A percentile compares a stretch with the other conserved stretches of the same genome.
Conservation (phyloP, 2,329 filamentous ascomycete species). For the Fusarium hostae region DNA sequence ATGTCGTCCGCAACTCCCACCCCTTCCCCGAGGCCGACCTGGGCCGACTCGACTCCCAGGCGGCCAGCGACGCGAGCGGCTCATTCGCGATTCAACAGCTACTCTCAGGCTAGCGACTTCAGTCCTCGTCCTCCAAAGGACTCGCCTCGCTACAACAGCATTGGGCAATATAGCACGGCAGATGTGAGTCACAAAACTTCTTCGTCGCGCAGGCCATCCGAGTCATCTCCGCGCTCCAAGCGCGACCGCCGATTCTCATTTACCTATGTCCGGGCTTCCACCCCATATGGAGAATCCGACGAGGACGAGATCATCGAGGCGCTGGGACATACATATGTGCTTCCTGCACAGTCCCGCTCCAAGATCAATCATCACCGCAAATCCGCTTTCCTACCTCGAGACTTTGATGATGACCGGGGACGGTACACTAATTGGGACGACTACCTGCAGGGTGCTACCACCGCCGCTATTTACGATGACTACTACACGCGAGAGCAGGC, state of each 20-base stretch:
- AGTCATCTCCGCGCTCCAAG: conserved; percentile 51
- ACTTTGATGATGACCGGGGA: conserved; percentile 63
- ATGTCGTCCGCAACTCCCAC: conserved; percentile 67
- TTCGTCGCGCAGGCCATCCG: conserved; percentile 56
- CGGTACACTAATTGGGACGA: conserved; percentile 69
- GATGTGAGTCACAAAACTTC: conserved; percentile 71
- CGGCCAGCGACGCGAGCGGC: conserved; percentile 65
- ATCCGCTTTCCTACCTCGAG: conserved; percentile 51
- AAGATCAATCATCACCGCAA: conserved; percentile 46
- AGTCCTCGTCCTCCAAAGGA: conserved; percentile 62
- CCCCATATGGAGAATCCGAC: conserved; percentile 71
- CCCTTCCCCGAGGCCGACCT: conserved; percentile 65
- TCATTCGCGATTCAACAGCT: conserved; percentile 53
- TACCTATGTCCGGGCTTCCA: conserved; percentile 68
- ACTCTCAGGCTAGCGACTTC: conserved; percentile 50
- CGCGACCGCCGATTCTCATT: conserved; percentile 67
- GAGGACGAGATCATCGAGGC: conserved; percentile 70
- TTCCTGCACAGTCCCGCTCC: conserved; percentile 61
- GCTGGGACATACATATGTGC: conserved; percentile 63
- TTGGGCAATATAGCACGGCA: conserved; percentile 71
- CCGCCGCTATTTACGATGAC: conserved; percentile 49
- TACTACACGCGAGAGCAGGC: conserved; percentile 50
- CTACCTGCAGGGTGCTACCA: conserved; percentile 61
- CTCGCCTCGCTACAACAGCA: conserved; percentile 71
- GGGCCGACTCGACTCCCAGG: conserved; percentile 62